Evolutionary conservation across 164 flowering plant genomes (phyloP), one percentile per base, ranked within the genome.

Genomic region (Aristolochia contorta): DNA sequence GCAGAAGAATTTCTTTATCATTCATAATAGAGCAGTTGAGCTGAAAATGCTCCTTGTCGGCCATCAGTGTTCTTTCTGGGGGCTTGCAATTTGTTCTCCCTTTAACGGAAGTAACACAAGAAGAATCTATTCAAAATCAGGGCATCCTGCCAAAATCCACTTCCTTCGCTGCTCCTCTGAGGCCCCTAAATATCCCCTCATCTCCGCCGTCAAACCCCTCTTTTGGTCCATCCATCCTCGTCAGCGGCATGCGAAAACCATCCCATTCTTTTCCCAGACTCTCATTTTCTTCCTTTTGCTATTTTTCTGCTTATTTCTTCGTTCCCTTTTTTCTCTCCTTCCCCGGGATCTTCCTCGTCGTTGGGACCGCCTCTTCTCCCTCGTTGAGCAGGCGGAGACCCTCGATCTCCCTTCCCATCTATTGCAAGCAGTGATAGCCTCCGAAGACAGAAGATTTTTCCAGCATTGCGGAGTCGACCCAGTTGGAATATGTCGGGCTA

Each of bases 361-460:
- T 4, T 81, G 79, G 82, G 58, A 51, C 24, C 45, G 32, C 30
- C 77, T 79, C 62, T 51, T 75, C 22, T 66, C 65, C 8, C 59
- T 62, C 23, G 64, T 80, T 0, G 67, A 21, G 7, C 70, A 72
- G 56, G 72, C 74, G 10, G 82, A 75, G 30, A 61, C 58, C 33
- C 45, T 46, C 18, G 52, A 47, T 18, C 70, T 71, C 62, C 78
- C 79, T 47, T 51, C 71, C 8, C 75, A 80, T 71, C 41, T 77
- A 41, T 69, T 69, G 69, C 70, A 68, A 58, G 77, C 74, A 12
- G 67, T 78, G 32, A 75, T 76, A 13, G 80, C 82, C 30, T 78
- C 68, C 30, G 79, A 78, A 56, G 80, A 80, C 46, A 70, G 72
- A 20, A 64, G 78, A 1, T 80, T 81, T 66, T 81, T 77, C 59